A percentile compares a stretch with the other conserved stretches of the same genome.
phyloP scores from a whole-genome alignment of 495 filamentous ascomycete genomes.

The Penicillium angulare region DNA sequence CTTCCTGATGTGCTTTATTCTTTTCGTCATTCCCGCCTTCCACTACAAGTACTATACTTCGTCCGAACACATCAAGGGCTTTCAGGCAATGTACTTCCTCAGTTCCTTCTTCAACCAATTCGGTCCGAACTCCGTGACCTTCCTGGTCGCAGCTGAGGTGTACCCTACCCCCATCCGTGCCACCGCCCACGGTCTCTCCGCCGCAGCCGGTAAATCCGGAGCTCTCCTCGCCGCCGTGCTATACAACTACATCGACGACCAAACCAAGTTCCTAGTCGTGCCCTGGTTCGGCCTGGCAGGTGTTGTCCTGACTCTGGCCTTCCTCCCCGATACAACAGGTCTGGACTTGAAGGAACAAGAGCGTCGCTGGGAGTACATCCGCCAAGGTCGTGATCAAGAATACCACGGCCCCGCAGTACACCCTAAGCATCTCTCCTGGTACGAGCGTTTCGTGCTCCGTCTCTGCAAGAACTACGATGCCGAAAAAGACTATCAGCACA shows the following conservation, averaged over 20 bases:
- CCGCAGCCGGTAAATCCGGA: conserved; percentile 78
- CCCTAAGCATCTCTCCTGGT: conserved; percentile 78
- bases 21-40: conserved; percentile 84
- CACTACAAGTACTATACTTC: conserved; percentile 73
- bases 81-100: conserved; percentile 92
- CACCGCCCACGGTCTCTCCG: conserved; percentile 85
- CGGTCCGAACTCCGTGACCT: conserved; percentile 87
- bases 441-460: conserved; percentile 66
- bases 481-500: conserved; percentile 70
- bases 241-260: conserved; percentile 82
- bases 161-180: conserved; percentile 88
- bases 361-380: conserved; percentile 78
- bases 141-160: conserved; percentile 88
- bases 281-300: conserved; percentile 89
- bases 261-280: conserved; percentile 79
- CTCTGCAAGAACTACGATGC: conserved; percentile 76
- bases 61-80: conserved; percentile 63
- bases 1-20: conserved; percentile 81
- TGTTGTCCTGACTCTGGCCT: conserved; percentile 71
- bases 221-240: conserved; percentile 80
- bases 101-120: conserved; percentile 97
- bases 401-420: conserved; percentile 90
- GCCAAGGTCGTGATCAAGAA: conserved; percentile 66
- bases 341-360: conserved; percentile 94
- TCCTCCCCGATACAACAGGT: conserved; percentile 89